Conservation (phyloP, 768 basidiomycete genomes). For the Boletus edulis region DNA sequence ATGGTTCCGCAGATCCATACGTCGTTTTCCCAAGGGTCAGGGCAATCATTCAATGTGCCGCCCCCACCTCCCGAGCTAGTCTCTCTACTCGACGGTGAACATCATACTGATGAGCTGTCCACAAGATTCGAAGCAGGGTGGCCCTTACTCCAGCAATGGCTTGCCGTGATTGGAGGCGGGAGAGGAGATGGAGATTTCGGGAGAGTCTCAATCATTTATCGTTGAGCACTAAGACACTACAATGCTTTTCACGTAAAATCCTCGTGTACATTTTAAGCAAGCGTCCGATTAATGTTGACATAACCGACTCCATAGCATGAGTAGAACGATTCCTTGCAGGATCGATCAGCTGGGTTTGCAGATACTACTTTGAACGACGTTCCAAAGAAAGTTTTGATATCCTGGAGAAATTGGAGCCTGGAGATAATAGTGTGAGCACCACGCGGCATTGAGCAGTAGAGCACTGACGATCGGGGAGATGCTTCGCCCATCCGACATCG, state of each 20-base stretch:
- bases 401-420: conserved; percentile 91
- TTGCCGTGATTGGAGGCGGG: conserved; percentile 57
- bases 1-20: conserved; percentile 34
- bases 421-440: conserved; percentile 4
- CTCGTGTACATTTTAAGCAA: conserved; percentile 46
- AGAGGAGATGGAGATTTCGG: conserved; percentile 68
- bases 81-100: conserved; percentile 77
- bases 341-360: conserved; percentile 49
- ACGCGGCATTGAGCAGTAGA: background rate
- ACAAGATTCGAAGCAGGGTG: conserved; percentile 81
- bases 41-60: conserved; percentile 19
- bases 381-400: conserved; percentile 79
- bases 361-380: conserved; percentile 89
- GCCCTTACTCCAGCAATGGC: conserved; percentile 76
- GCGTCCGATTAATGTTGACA: conserved; percentile 78
- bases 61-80: conserved; percentile 52
- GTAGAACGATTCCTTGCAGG: conserved; percentile 64
- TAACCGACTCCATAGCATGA: conserved; percentile 94
- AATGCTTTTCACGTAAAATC: background rate
- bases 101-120: conserved; percentile 89
- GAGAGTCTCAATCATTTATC: conserved; percentile 73
- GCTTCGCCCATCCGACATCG: conserved; percentile 84
- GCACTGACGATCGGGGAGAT: conserved; percentile 73
- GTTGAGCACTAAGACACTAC: conserved; percentile 37
- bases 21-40: conserved; percentile 22